Base-by-base conservation (phyloP, 2,329 filamentous ascomycete genomes). In the Claviceps africana region DNA sequence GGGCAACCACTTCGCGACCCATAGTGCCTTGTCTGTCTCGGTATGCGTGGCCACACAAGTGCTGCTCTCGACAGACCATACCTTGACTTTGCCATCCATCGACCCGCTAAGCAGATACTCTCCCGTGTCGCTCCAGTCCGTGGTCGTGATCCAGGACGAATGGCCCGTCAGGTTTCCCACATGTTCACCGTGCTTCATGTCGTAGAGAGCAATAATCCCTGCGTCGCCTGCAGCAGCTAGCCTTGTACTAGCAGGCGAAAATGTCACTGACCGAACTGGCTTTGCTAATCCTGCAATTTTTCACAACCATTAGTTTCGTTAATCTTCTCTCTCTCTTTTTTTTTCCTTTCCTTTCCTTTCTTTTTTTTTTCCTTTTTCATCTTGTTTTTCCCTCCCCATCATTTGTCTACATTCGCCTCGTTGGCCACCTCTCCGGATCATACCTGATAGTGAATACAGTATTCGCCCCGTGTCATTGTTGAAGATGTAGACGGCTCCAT, bases 111-210 rank as follows among this genome's bases (percentile, higher is more conserved):
- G 75, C 13, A 98, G 72, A 66, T 87, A 95, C 69, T 97, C 91
- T 47, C 93, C 93, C 4, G 86, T 94, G 62, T 87, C 81, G 65
- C 85, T 97, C 88, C 91, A 98, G 65, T 95, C 88, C 44, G 97
- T 73, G 33, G 85, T 85, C 55, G 91, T 86, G 58, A 98, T 83
- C 93, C 91, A 98, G 5, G 87, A 85, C 0, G 80, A 77, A 65
- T 91, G 87, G 1, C 85, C 88, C 0, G 78, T 70, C 54, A 98
- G 72, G 63, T 89, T 95, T 21, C 86, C 88, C 15, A 97, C 83
- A 62, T 95, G 91, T 67, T 97, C 90, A 48, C 93, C 93, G 48
- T 91, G 90, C 57, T 82, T 80, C 60, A 94, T 88, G 63, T 97
- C 90, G 71, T 96, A 98, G 46, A 97, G 76, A 2, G 87, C 86